A percentile compares a stretch with the other conserved stretches of the same genome.
Evolutionary conservation across 2,329 filamentous ascomycete species (phyloP).

Genomic region (Penicillium thymicola): DNA sequence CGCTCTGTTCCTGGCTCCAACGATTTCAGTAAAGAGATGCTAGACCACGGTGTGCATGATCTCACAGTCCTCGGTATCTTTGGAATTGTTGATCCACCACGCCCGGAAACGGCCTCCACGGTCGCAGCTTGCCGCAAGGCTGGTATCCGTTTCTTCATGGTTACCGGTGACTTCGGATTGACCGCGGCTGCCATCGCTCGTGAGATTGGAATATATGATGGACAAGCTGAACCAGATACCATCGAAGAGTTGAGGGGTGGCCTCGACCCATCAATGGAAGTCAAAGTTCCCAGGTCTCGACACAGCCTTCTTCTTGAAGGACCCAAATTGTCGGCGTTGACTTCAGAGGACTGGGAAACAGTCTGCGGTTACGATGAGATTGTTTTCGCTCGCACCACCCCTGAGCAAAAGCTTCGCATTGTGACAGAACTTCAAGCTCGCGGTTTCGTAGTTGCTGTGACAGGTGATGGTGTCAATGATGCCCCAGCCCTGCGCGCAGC

Average conservation of each 20-base stretch:
- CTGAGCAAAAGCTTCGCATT: conserved; percentile 45
- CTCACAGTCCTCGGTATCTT: conserved; percentile 53
- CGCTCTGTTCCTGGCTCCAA: conserved; percentile 45
- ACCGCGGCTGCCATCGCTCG: conserved; percentile 42
- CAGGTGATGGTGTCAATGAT: conserved; percentile 39
- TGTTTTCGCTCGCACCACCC: conserved; percentile 44
- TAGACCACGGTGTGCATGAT: conserved; percentile 39
- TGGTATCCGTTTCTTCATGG: conserved; percentile 44
- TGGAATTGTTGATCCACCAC: conserved; percentile 45
- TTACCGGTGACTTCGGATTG: conserved; percentile 43
- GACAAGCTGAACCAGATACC: conserved; percentile 51
- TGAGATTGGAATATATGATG: conserved; percentile 44
- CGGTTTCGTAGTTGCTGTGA: conserved; percentile 43
- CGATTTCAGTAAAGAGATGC: conserved; percentile 51
- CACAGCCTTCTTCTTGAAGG: conserved; percentile 64
- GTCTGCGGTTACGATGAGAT: conserved; percentile 57
- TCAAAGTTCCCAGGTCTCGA: conserved; percentile 26
- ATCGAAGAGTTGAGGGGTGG: conserved; percentile 51
- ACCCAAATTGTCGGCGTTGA: conserved; percentile 62
- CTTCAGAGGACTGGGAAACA: conserved; percentile 65
- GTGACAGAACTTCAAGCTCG: conserved; percentile 41
- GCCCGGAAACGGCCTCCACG: conserved; percentile 35
- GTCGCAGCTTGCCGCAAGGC: conserved; percentile 36
- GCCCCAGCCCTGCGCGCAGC: conserved; percentile 34
- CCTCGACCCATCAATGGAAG: conserved; percentile 11